Conservation (phyloP, 352 stramenopile species). For the Globisporangium abappressorium region DNA sequence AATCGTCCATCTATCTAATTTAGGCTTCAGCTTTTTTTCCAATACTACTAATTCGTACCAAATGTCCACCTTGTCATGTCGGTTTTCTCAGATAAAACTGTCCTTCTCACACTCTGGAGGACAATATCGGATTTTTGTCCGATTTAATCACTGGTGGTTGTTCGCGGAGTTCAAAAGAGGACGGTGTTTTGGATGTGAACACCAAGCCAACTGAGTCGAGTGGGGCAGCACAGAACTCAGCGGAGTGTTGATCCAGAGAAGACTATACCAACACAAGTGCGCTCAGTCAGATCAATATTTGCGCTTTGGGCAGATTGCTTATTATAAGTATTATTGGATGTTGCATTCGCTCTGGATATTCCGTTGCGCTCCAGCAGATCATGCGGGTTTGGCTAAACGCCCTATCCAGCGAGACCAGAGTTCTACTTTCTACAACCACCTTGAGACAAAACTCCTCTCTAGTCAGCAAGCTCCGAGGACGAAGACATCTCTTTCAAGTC, state of each 20-base stretch:
- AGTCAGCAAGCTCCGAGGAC: conserved; percentile 4
- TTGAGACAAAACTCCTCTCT: neutral
- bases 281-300: neutral
- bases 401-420: neutral
- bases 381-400: neutral
- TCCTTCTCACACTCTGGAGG: neutral
- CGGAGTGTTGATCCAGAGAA: too few species aligned
- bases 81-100: neutral
- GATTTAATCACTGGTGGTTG: neutral
- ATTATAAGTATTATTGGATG: too few species aligned
- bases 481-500: conserved; percentile 25
- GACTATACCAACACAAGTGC: neutral
- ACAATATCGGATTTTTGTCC: neutral
- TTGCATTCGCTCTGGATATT: neutral
- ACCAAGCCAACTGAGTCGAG: too few species aligned
- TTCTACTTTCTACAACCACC: neutral
- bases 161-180: too few species aligned
- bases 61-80: too few species aligned
- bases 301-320: too few species aligned
- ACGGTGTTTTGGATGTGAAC: neutral
- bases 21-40: too few species aligned
- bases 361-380: neutral
- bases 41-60: too few species aligned
- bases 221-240: too few species aligned
- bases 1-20: neutral